Evolutionary conservation across 768 basidiomycete species (phyloP).

Genomic region (Pleurotus sapidus): DNA sequence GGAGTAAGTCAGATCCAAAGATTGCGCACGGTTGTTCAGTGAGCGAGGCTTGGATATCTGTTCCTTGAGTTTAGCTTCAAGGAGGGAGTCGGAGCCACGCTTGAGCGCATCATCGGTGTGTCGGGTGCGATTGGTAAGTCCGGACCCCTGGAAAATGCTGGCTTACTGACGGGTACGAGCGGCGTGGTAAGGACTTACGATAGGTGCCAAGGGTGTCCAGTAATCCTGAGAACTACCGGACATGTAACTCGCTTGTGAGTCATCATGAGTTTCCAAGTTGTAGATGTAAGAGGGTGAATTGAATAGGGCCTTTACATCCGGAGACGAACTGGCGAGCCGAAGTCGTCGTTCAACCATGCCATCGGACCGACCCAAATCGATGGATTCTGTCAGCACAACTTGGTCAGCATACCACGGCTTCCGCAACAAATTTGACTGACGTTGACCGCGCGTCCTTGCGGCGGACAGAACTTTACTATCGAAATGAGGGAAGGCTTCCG

Average conservation of each 20-base stretch:
- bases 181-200: constrained; percentile 42
- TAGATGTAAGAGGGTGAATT: constrained; percentile 84
- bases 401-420: constrained; percentile 3
- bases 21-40: constrained; percentile 84
- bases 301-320: constrained; percentile 94
- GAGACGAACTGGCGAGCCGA: constrained; percentile 84
- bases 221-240: constrained; percentile 60
- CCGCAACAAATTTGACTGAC: constrained; percentile 20
- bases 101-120: constrained; percentile 76
- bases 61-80: constrained; percentile 83
- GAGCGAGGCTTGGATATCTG: constrained; percentile 76
- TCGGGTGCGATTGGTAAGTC: constrained; percentile 63
- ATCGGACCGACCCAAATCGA: constrained; percentile 71
- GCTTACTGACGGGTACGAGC: constrained; percentile 13
- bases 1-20: constrained; percentile 83
- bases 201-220: constrained; percentile 75
- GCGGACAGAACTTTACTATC: constrained; percentile 91
- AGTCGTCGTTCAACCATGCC: constrained; percentile 70
- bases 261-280: constrained; percentile 71
- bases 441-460: constrained; percentile 64
- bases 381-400: constrained; percentile 52
- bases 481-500: constrained; percentile 95
- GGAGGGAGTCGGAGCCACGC: constrained; percentile 79
- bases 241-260: constrained; percentile 57
- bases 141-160: constrained; percentile 49